Evolutionary conservation across 257 asterid species (phyloP), one percentile per base, ranked within the genome.

Genomic region (Apocynum venetum): DNA sequence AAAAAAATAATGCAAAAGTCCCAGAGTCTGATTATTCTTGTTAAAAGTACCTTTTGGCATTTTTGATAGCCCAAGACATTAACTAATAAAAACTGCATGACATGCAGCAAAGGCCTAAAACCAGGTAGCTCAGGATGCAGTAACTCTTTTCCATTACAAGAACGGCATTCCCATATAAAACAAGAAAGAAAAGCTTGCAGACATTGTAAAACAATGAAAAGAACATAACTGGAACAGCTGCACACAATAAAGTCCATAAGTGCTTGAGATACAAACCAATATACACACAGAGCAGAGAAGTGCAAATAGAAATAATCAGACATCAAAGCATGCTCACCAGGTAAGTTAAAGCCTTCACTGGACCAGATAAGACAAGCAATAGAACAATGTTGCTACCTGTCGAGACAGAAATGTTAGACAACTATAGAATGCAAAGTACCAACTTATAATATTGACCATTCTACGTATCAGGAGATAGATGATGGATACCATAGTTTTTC

Each of bases 311-410:
- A 20, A 65, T 38, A n/a, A 60, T 14, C 8, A 64, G 15, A 38
- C 72, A 8, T 14, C 11, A 55, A 9, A 66, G 64, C 77, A 73
- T 19, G 12, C 96, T 90, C 85, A 96, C 99, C 93, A 91, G 77
- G 82, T 93, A 96, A 44, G 97, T 91, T 72, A 89, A 60, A 35
- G 99, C 96, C 86, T 96, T 96, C 82, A 93, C 97, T 7, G 98
- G 99, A 80, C 99, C 98, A 73, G 98, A 93, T 82, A 93, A 78
- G 79, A 93, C 96, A 55, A 96, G 89, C 86, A 96, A 83, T 49
- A 96, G 86, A 38, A 96, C 89, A 73, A 77, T 25, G 99, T 96
- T 59, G 97, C 98, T 83, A 91, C 97, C 98, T 96, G 84, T 77
- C 38, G 68, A 47, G 78, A 84, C 38, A 71, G 80, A 74, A 79